phyloP scores from a whole-genome alignment of 495 filamentous ascomycete species.

The Saxophila tyrrhenica region DNA sequence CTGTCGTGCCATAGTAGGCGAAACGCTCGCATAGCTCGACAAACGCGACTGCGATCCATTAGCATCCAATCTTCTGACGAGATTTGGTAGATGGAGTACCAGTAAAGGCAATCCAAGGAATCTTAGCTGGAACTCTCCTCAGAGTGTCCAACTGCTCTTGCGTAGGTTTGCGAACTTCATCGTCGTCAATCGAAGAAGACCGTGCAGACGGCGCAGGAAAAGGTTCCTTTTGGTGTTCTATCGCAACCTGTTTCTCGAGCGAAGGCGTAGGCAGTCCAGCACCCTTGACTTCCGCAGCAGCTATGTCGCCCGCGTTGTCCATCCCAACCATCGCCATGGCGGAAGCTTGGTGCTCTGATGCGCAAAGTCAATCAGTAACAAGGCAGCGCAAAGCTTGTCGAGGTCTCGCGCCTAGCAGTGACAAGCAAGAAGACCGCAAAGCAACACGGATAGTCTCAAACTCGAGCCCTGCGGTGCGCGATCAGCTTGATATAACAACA shows the following conservation, averaged over 20 bases:
- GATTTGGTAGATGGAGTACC: constrained; percentile 9
- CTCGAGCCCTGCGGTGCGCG: no score
- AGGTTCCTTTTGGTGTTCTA: not conserved
- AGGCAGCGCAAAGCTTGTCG: not conserved
- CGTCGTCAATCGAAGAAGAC: no score
- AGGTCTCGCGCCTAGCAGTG: not conserved
- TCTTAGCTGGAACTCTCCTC: constrained; percentile 43
- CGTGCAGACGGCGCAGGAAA: no score
- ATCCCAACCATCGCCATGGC: not conserved
- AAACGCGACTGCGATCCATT: constrained; percentile 31
- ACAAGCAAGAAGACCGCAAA: not conserved
- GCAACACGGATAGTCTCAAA: no score
- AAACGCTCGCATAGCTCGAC: constrained; percentile 58
- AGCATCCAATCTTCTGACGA: not conserved
- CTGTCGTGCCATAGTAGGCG: constrained; percentile 46
- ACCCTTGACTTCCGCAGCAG: not conserved
- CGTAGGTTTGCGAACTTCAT: constrained; percentile 26
- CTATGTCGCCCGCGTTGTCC: not conserved
- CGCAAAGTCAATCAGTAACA: no score
- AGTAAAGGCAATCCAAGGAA: constrained; percentile 46
- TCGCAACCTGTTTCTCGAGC: not conserved
- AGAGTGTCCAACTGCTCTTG: constrained; percentile 40
- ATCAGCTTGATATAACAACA: no score
- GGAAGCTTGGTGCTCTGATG: not conserved
- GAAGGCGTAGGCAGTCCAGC: not conserved